Evolutionary conservation across 2,329 filamentous ascomycete genomes (phyloP).

Genomic region (Neopestalotiopsis sp.): DNA sequence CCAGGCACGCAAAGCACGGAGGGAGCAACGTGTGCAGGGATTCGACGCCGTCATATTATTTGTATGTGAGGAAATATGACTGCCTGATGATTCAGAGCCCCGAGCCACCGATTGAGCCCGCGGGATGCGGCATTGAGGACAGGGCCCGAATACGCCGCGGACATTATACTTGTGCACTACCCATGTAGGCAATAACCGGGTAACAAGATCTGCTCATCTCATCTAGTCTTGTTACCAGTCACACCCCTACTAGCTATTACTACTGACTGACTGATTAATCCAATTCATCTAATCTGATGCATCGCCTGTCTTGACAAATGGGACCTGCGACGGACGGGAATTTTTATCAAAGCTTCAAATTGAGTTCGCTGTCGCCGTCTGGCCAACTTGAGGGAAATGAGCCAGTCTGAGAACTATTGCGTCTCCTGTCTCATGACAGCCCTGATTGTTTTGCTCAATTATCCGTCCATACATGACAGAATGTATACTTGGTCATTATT

Average conservation of each 20-base stretch:
- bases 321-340: slow-evolving; percentile 5
- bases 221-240: background rate
- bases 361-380: slow-evolving; percentile 1
- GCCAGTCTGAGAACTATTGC: slow-evolving; percentile 11
- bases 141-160: background rate
- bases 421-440: background rate
- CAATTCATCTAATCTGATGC: slow-evolving; percentile 17
- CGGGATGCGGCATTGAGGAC: slow-evolving; percentile 9
- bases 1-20: background rate
- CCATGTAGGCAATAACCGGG: no score
- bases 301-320: slow-evolving; percentile 2
- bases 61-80: slow-evolving; percentile 1
- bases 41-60: background rate
- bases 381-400: slow-evolving; percentile 6
- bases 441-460: background rate
- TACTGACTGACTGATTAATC: background rate
- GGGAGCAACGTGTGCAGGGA: background rate
- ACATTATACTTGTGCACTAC: background rate
- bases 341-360: slow-evolving; percentile 4
- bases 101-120: background rate
- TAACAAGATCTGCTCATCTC: background rate
- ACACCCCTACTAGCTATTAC: no score
- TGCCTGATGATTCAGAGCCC: slow-evolving; percentile 14
- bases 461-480: background rate
- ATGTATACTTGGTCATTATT: background rate